Evolutionary conservation across 495 filamentous ascomycete genomes (phyloP).

Genomic region (Tirmania nivea): DNA sequence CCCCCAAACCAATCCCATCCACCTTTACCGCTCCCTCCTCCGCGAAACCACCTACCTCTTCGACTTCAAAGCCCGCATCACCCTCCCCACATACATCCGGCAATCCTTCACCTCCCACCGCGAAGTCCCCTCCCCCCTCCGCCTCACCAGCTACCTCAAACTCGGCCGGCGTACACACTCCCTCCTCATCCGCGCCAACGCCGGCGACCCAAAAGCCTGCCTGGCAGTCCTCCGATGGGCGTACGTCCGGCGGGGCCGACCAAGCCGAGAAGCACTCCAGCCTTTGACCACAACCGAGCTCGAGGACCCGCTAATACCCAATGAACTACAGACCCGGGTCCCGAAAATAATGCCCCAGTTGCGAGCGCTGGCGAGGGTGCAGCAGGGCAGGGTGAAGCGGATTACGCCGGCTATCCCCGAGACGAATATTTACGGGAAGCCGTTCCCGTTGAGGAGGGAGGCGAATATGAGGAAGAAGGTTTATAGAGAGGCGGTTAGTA

Average conservation of each 20-base stretch:
- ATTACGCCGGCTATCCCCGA: not conserved
- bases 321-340: not conserved
- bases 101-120: not conserved
- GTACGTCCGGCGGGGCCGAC: not conserved
- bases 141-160: not conserved
- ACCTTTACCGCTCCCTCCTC: not conserved
- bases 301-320: not conserved
- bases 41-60: not conserved
- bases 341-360: not conserved
- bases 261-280: not conserved
- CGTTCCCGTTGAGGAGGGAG: not conserved
- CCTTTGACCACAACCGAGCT: not conserved
- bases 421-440: not conserved
- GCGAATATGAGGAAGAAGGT: not conserved
- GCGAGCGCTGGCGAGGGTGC: not conserved
- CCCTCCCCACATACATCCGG: not conserved
- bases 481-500: not conserved
- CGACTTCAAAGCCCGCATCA: not conserved
- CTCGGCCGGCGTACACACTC: not conserved
- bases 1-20: not conserved
- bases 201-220: not conserved
- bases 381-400: not conserved
- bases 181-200: not conserved
- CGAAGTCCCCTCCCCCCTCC: not conserved
- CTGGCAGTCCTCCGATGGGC: not conserved